Evolutionary conservation across 192 early-diverging fungal species (phyloP).

Genomic region (Phlyctochytrium arcticum): DNA sequence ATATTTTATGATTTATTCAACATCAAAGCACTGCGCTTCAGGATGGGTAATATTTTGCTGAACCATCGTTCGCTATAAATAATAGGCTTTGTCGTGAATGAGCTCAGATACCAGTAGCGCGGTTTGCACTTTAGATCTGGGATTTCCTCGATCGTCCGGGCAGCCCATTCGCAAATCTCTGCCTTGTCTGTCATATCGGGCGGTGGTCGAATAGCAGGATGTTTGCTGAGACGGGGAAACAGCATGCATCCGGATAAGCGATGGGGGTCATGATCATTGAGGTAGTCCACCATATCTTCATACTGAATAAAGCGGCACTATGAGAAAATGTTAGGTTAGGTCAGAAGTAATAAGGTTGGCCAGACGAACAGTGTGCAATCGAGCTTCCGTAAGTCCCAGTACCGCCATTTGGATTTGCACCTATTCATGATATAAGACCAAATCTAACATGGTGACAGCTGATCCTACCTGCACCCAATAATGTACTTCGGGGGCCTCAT

Average conservation of each 20-base stretch:
- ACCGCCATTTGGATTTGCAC: conserved; percentile 18
- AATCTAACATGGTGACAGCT: too few relatives aligned
- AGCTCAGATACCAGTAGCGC: conserved; percentile 1
- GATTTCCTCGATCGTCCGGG: background rate
- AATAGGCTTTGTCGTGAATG: background rate
- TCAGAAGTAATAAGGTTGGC: background rate
- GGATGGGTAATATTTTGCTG: background rate
- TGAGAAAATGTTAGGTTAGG: background rate
- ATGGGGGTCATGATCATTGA: background rate
- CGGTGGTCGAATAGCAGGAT: background rate
- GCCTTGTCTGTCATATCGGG: background rate
- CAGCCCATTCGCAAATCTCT: background rate
- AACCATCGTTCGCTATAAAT: conserved; percentile 4
- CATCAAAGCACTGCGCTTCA: background rate
- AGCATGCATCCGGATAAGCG: conserved; percentile 8
- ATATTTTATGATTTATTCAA: too few relatives aligned
- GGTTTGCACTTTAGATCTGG: background rate
- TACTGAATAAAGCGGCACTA: conserved; percentile 20
- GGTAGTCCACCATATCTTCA: background rate
- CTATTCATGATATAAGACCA: too few relatives aligned
- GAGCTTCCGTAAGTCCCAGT: background rate
- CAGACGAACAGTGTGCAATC: background rate
- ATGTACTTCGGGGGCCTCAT: background rate
- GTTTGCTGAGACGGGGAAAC: background rate
- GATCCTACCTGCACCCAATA: conserved; percentile 23